These are phyloP conservation scores for Tuber magnatum DNA, from an alignment of 495 filamentous ascomycete species.

Conservation along the genomic window DNA sequence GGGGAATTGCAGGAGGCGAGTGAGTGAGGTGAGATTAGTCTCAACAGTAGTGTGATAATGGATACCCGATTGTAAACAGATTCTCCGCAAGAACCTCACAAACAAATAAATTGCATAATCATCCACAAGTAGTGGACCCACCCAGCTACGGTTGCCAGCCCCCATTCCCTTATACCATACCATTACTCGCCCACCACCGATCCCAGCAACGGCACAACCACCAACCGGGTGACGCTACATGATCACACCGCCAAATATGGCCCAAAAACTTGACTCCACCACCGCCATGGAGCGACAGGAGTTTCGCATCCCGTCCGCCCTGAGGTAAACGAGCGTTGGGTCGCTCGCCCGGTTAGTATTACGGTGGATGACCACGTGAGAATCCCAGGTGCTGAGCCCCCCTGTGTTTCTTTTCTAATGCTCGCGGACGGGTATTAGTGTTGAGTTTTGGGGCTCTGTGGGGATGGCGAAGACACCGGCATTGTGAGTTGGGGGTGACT, in stretches of 20 bases:
- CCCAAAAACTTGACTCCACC: not conserved
- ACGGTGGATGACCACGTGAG: not conserved
- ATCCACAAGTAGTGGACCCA: not conserved
- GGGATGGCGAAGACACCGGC: not conserved
- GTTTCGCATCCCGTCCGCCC: slow-evolving; percentile 4
- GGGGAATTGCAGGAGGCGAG: not conserved
- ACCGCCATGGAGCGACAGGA: not conserved
- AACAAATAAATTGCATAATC: not conserved
- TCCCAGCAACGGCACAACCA: not conserved
- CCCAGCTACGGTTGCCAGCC: not conserved
- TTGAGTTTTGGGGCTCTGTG: not conserved
- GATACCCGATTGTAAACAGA: not conserved
- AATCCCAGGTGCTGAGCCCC: not conserved
- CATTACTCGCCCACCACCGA: not conserved
- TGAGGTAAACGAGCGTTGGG: not conserved
- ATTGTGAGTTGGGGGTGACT: not conserved
- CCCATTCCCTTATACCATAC: not conserved
- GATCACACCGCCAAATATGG: not conserved
- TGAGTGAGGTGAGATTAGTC: not conserved
- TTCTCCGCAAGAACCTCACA: not conserved
- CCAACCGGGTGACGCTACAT: not conserved
- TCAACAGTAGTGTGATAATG: not conserved
- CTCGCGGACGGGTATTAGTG: not conserved
- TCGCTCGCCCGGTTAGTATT: not conserved
- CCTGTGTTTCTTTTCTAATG: not conserved